Base-by-base conservation (phyloP, 1,139 yeast genomes). In the Yamadazyma diddensiae region DNA sequence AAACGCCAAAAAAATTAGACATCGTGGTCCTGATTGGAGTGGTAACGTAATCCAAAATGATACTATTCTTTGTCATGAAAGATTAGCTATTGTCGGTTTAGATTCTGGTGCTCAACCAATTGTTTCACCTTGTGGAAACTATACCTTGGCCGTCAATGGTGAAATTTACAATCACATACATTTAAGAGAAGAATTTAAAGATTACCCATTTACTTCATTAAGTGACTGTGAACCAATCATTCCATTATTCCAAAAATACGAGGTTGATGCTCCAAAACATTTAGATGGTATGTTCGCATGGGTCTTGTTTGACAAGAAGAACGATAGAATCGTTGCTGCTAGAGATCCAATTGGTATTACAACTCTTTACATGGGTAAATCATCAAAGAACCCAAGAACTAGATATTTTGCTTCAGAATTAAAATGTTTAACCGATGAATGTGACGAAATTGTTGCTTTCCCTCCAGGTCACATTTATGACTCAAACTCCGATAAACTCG, bases 11-110 rank as follows among this genome's bases (percentile, higher is more conserved):
- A 76, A 88, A 63, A 82, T 90, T 59, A 83, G 98, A 69, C 98
- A 92, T 65, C 83, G 98, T 66, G 98, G 98, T 51, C 98, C 98
- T 47, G 98, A 92, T 67, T 92, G 98, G 98, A 78, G 90, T 29
- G 98, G 98, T 54, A 88, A 87, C 78, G 61, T 76, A 45, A 69
- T 76, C 46, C 78, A 80, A 55, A 86, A 87, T 77, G 62, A 70
- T 46, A 86, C 97, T 34, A 81, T 83, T 44, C 66, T 92, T 50
- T 80, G 85, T 50, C 98, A 92, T 59, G 97, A 92, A 69, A 84
- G 98, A 70, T 75, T 92, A 57, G 95, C 97, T 49, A 90, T 92
- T 56, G 95, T 86, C 43, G 97, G 97, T 48, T 73, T 90, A 53
- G 96, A 87, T 59, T 73, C 96, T 28, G 98, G 98, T 57, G 97